phyloP scores from a whole-genome alignment of 2,329 filamentous ascomycete genomes.

The Fusarium sp. region DNA sequence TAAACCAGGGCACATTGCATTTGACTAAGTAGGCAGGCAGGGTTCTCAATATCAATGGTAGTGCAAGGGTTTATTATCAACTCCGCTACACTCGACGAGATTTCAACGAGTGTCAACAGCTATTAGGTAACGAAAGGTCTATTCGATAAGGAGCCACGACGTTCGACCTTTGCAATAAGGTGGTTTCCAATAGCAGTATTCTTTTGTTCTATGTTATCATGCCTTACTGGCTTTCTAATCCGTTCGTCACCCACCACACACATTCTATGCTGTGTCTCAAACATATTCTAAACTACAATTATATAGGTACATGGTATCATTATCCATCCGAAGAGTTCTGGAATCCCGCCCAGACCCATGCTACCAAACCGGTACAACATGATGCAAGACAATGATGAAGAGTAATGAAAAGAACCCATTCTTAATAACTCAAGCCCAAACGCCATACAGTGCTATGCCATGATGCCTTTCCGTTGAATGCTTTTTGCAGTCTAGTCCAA shows the following conservation, averaged over 20 bases:
- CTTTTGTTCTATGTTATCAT: conserved; percentile 17
- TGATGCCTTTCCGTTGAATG: conserved; percentile 16
- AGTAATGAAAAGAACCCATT: conserved; percentile 7
- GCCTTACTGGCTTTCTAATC: background rate
- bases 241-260: background rate
- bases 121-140: background rate
- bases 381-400: conserved; percentile 26
- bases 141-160: background rate
- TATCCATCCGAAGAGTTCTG: conserved; percentile 19
- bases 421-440: conserved; percentile 21
- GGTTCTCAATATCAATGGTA: background rate
- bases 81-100: background rate
- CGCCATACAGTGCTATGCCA: conserved; percentile 40
- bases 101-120: background rate
- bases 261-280: conserved; percentile 2
- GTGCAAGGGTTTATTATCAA: background rate
- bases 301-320: conserved; percentile 33
- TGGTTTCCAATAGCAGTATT: background rate
- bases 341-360: conserved; percentile 15
- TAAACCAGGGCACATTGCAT: background rate
- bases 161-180: background rate
- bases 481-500: conserved; percentile 58
- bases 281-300: conserved; percentile 25
- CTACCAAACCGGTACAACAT: conserved; percentile 25
- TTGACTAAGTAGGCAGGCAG: background rate